Percentiles rank a stretch among this genome's conserved stretches.
phyloP scores from a whole-genome alignment of 2,329 filamentous ascomycete species.

The Balansia obtecta region DNA sequence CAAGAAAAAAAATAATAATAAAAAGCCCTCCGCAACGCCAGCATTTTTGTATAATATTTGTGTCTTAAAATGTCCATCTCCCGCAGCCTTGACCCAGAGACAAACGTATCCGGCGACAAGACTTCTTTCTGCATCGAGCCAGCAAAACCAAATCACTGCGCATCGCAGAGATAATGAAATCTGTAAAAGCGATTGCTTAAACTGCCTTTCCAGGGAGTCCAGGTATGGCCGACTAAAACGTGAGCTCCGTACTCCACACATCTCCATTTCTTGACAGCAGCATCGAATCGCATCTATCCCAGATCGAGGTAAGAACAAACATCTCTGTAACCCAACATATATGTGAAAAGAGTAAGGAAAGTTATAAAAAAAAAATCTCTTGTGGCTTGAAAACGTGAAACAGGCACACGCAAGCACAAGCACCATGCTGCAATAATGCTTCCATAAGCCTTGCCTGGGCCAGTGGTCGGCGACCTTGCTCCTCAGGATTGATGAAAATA shows the following conservation, averaged over 20 bases:
- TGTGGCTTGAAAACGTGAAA: no score
- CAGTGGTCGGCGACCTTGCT: no score
- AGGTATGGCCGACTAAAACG: not conserved
- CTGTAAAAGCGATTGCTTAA: not conserved
- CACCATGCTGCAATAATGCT: no score
- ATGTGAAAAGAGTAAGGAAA: not conserved
- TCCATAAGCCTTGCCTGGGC: no score
- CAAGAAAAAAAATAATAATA: not conserved
- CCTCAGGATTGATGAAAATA: no score
- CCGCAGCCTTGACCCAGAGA: no score
- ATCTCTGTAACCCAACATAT: not conserved
- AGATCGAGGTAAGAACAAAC: not conserved
- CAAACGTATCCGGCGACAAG: not conserved
- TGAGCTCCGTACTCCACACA: not conserved
- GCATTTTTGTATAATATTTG: conserved; percentile 1
- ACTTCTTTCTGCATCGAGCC: not conserved
- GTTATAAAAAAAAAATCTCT: not conserved
- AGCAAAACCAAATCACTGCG: not conserved
- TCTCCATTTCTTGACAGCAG: not conserved
- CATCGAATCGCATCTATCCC: not conserved
- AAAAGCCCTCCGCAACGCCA: not conserved
- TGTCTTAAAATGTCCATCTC: not conserved
- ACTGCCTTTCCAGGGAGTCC: not conserved
- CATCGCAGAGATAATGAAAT: not conserved
- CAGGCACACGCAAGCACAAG: no score